phyloP scores from a whole-genome alignment of 1,284 basidiomycete genomes.

The Phellinidium pouzarii region DNA sequence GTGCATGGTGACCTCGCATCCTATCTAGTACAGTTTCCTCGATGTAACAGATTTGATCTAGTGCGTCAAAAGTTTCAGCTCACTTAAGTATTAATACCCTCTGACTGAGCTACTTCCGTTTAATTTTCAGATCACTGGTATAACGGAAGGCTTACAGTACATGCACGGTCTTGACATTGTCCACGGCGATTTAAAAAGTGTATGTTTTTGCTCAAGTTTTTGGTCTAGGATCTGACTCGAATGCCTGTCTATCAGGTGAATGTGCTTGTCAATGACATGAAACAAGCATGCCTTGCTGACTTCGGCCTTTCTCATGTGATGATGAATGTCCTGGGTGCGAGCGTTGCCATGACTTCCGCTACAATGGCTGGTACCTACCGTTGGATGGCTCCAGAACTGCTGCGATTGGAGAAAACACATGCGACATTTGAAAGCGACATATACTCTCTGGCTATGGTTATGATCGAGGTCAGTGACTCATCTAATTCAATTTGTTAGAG shows the following conservation, averaged over 20 bases:
- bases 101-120: neutral
- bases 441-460: slow-evolving; percentile 9
- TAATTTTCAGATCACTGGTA: neutral
- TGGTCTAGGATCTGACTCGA: no score
- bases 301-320: slow-evolving; percentile 14
- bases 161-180: neutral
- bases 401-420: neutral
- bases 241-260: slow-evolving; percentile 1
- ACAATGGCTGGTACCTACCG: slow-evolving; percentile 6
- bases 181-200: slow-evolving; percentile 5
- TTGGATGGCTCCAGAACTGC: slow-evolving; percentile 17
- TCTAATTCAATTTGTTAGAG: neutral
- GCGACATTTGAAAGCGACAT: slow-evolving; percentile 4
- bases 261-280: slow-evolving; percentile 4
- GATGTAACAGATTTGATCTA: slow-evolving; percentile 10
- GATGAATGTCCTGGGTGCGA: neutral
- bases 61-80: neutral
- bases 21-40: slow-evolving; percentile 2
- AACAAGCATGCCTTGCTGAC: slow-evolving; percentile 6
- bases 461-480: slow-evolving; percentile 5
- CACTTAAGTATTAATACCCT: neutral
- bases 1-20: slow-evolving; percentile 14
- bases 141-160: neutral
- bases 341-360: neutral
- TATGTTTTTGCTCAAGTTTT: slow-evolving; percentile 20